phyloP scores from a whole-genome alignment of 2,329 filamentous ascomycete genomes.

The Thelonectria blattea region DNA sequence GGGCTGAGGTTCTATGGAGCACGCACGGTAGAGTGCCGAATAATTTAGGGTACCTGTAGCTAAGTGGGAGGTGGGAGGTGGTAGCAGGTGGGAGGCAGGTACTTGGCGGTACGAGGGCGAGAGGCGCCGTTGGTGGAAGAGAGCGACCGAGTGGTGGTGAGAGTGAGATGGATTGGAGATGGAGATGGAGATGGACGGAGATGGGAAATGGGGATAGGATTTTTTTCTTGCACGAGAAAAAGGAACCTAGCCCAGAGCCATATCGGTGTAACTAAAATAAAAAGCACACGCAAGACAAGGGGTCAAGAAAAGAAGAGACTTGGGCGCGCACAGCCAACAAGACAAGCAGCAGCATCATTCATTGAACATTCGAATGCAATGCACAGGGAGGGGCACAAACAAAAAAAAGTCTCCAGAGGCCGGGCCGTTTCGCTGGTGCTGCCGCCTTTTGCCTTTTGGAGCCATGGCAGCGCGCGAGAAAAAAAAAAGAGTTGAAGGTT shows the following conservation, averaged over 20 bases:
- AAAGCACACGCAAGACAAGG: not conserved
- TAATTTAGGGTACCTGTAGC: conserved; percentile 2
- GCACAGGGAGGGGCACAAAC: conserved; percentile 1
- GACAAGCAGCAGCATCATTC: conserved; percentile 1
- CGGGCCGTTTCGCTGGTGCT: conserved; percentile 15
- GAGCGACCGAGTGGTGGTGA: not conserved
- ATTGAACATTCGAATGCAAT: not conserved
- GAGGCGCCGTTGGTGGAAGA: not conserved
- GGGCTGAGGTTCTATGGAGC: conserved; percentile 8
- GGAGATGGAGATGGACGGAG: not conserved
- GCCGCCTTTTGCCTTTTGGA: not conserved
- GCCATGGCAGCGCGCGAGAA: no score
- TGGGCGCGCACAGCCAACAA: not conserved
- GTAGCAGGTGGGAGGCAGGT: no score
- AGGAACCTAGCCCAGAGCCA: no score
- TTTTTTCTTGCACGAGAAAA: not conserved
- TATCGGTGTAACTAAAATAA: not conserved
- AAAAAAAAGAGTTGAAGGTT: not conserved
- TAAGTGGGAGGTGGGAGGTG: not conserved
- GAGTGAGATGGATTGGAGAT: not conserved
- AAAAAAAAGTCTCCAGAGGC: not conserved
- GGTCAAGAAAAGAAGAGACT: not conserved
- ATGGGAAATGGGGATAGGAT: not conserved
- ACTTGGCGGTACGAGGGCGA: not conserved
- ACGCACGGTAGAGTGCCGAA: conserved; percentile 5